Base-by-base conservation (phyloP, 2,329 filamentous ascomycete species). In the Beauveria rudraprayagi region DNA sequence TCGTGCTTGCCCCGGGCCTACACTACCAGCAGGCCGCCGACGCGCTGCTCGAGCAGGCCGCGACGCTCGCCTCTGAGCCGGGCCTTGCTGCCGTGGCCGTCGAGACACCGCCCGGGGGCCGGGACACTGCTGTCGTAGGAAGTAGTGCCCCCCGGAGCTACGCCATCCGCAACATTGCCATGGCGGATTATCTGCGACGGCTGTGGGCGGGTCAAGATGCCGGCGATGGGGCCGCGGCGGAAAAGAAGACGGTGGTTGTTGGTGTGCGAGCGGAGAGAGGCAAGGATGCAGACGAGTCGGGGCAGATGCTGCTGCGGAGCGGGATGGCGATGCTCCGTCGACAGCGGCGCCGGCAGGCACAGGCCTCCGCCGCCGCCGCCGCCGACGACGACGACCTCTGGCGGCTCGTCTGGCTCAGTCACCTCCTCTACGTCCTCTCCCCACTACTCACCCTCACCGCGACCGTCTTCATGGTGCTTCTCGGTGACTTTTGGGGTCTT, bases 1-100 rank as follows among this genome's bases (percentile, higher is more conserved):
- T 87, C 11, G 73, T 86, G 14, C 75, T 87, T 3, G 83, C 81
- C 2, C 84, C 84, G 0, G 84, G 85, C 0, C 67, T 87, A 56
- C 85, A 87, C 70, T 81, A 80, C 65, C 83, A 87, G 65, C 82
- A 86, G 65, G 76, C 78, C 4, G 83, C 82, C 10, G 76, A 82
- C 14, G 75, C 77, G 0, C 71, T 86, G 0, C 71, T 86, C 17
- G 75, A 75, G 62, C 55, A 22, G 62, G 71, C 58, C 70, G 73
- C 41, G 75, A 75, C 22, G 17, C 71, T 72, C 5, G 64, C 71
- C 3, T 68, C 69, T 1, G 30, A 66, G 6, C 64, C 67, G 2
- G 60, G 60, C 1, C 61, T 65, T 24, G 62, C 73, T 16, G 71
- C 77, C 69, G 62, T 76, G 69, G 62, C 77, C 68, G 62, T 74